Conservation (phyloP, 768 basidiomycete species). For the Mycena metata region DNA sequence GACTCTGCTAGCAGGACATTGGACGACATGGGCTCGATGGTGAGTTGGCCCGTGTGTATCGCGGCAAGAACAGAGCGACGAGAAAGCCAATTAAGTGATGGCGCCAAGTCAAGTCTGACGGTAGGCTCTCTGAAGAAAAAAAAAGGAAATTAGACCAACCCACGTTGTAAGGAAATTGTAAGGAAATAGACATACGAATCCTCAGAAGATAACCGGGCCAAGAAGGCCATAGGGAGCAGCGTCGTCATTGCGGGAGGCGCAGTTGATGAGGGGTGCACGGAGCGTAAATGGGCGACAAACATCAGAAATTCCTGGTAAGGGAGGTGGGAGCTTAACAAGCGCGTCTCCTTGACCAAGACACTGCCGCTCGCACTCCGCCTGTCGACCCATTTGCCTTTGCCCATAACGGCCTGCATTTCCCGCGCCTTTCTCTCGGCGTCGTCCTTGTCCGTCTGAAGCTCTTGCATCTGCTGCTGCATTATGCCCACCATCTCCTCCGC, state of each 20-base stretch:
- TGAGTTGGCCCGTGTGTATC: constrained; percentile 88
- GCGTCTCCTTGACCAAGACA: constrained; percentile 50
- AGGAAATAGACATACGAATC: constrained; percentile 78
- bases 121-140: constrained; percentile 83
- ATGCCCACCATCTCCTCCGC: constrained; percentile 88
- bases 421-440: constrained; percentile 65
- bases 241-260: constrained; percentile 78
- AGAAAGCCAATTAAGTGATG: constrained; percentile 94
- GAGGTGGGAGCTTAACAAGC: constrained; percentile 74
- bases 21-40: constrained; percentile 87
- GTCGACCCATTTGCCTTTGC: constrained; percentile 79
- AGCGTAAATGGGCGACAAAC: constrained; percentile 83
- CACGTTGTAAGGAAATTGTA: constrained; percentile 21
- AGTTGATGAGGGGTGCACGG: constrained; percentile 71
- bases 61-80: constrained; percentile 87
- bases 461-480: constrained; percentile 90
- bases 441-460: constrained; percentile 77
- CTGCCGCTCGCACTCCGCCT: constrained; percentile 48
- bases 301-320: constrained; percentile 86
- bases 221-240: constrained; percentile 82
- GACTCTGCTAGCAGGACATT: constrained; percentile 70
- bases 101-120: constrained; percentile 92
- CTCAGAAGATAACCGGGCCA: constrained; percentile 80
- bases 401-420: constrained; percentile 65
- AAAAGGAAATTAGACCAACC: constrained; percentile 14